Percentiles rank a stretch among this genome's conserved stretches.
Evolutionary conservation across 1,284 basidiomycete genomes (phyloP).

Genomic region (Bjerkandera adusta): DNA sequence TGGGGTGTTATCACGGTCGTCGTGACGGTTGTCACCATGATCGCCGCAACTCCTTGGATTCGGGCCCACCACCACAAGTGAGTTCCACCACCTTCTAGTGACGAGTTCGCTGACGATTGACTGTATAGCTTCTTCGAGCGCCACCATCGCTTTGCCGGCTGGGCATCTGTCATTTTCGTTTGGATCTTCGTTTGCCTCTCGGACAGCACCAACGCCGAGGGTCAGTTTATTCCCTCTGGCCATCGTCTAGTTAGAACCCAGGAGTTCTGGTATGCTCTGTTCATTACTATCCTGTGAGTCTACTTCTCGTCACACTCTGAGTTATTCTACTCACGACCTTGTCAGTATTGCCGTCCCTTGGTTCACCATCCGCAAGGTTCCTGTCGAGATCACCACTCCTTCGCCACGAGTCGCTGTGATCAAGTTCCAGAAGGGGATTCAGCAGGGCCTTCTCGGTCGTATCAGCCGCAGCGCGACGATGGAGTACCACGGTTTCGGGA

Average conservation of each 20-base stretch:
- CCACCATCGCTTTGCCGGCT: slow-evolving; percentile 17
- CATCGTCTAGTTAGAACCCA: slow-evolving; percentile 6
- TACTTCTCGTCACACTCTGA: neutral
- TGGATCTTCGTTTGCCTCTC: slow-evolving; percentile 15
- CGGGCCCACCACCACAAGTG: slow-evolving; percentile 17
- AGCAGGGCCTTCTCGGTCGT: slow-evolving; percentile 60
- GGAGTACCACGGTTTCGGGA: slow-evolving; percentile 67
- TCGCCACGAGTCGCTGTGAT: slow-evolving; percentile 63
- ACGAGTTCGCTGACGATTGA: neutral
- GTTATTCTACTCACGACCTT: neutral
- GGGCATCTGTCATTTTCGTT: slow-evolving; percentile 12
- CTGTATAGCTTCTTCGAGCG: slow-evolving; percentile 13
- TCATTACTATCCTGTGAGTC: slow-evolving; percentile 14
- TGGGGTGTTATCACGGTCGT: slow-evolving; percentile 14
- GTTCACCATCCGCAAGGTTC: slow-evolving; percentile 36
- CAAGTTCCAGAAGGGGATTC: slow-evolving; percentile 63
- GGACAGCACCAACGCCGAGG: slow-evolving; percentile 6
- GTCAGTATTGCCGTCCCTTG: slow-evolving; percentile 32
- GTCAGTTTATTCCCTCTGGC: slow-evolving; percentile 1
- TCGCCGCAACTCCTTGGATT: slow-evolving; percentile 16
- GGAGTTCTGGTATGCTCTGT: slow-evolving; percentile 14
- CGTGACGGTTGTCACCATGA: slow-evolving; percentile 7
- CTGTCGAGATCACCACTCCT: slow-evolving; percentile 40
- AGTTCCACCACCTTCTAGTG: neutral
- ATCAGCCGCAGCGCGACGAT: slow-evolving; percentile 57